phyloP scores from a whole-genome alignment of 2,329 filamentous ascomycete genomes.

The Clarireedia monteithiana region DNA sequence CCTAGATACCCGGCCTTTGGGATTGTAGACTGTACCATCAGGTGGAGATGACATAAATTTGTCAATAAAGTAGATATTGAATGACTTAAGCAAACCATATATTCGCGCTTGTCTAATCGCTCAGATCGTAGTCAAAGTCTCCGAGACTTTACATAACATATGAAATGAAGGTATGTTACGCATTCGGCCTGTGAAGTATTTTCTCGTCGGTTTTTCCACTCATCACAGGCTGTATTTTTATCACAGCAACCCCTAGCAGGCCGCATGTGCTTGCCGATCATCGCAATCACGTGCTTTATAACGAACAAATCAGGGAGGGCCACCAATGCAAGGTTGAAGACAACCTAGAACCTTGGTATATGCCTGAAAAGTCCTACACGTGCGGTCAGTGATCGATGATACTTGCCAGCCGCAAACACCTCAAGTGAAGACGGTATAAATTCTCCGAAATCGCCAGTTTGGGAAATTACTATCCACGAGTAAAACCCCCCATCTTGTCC shows the following conservation, averaged over 20 bases:
- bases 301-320: neutral
- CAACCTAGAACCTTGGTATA: neutral
- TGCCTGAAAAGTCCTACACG: neutral
- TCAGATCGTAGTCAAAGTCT: too few relatives aligned
- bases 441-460: neutral
- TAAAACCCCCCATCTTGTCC: neutral
- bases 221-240: too few relatives aligned
- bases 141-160: too few relatives aligned
- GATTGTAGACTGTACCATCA: conserved; percentile 28
- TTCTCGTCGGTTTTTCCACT: neutral
- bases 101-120: neutral
- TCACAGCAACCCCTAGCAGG: too few relatives aligned
- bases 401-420: neutral
- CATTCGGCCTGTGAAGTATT: neutral
- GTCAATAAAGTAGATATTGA: conserved; percentile 11
- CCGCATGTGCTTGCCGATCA: too few relatives aligned
- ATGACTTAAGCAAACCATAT: neutral
- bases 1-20: conserved; percentile 20
- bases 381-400: conserved; percentile 1
- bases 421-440: neutral
- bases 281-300: neutral
- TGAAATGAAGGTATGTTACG: too few relatives aligned
- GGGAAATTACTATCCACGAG: neutral
- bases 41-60: conserved; percentile 1
- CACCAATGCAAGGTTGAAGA: neutral